Base-by-base conservation (phyloP, 2,329 filamentous ascomycete species). In the Rutstroemia sp. region DNA sequence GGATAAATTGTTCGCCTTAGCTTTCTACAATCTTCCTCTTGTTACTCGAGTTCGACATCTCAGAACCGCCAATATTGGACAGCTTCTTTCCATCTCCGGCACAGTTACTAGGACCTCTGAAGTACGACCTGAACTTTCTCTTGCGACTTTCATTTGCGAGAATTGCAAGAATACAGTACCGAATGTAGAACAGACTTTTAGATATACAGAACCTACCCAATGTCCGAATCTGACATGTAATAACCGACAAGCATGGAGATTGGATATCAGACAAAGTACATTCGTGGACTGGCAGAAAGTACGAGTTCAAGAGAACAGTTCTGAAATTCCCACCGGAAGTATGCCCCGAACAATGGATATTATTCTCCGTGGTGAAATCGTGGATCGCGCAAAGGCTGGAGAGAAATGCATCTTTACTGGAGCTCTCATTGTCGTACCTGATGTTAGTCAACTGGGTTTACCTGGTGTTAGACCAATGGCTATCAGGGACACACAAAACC, bases 281-380 rank as follows among this genome's bases (percentile, higher is more conserved):
- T 99, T 99, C 70, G 88, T 99, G 60, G 94, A 99, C 74, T 99
- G 94, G 94, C 94, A 99, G 70, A 97, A 97, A 71, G 91, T 97
- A 23, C 88, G 95, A 61, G 90, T 97, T 60, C 94, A 99, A 73
- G 94, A 99, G 73, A 99, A 97, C 75, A 96, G 91, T 64, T 92
- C 92, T 4, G 94, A 99, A 70, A 99, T 99, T 39, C 94, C 94
- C 0, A 99, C 94, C 0, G 94, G 94, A 54, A 96, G 92, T 74
- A 99, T 99, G 94, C 94, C 94, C 23, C 83, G 94, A 58, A 99
- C 94, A 2, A 94, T 99, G 83, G 94, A 99, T 67, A 88, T 99
- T 44, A 96, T 99, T 63, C 74, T 99, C 37, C 86, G 94, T 59
- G 94, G 94, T 67, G 94, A 99, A 71, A 96, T 99, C 76, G 94